Evolutionary conservation across 257 asterid species (phyloP).

Genomic region (Echites panduratus): DNA sequence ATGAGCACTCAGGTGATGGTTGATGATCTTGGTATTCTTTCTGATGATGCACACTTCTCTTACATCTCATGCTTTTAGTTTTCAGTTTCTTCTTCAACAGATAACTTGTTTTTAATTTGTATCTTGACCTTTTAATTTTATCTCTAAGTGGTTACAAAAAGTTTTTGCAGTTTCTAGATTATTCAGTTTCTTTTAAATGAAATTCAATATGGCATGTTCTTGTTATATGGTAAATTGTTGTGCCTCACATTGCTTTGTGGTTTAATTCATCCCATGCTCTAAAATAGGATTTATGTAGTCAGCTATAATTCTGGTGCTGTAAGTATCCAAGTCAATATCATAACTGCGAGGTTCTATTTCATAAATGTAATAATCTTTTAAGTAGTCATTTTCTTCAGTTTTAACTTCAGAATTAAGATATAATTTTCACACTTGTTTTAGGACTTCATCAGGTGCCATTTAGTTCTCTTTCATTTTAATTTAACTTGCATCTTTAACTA

Average conservation of each 20-base stretch:
- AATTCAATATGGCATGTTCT: background rate
- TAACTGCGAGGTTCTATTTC: background rate
- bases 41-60: background rate
- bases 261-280: background rate
- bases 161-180: background rate
- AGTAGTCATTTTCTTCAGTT: no score
- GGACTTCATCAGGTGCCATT: no score
- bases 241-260: background rate
- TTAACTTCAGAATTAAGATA: no score
- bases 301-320: background rate
- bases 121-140: background rate
- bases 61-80: background rate
- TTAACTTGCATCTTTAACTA: background rate
- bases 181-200: background rate
- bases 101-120: background rate
- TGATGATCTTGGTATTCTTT: conserved; percentile 19
- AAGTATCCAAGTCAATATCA: background rate
- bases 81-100: background rate
- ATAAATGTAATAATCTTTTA: background rate
- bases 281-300: background rate
- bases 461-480: no score
- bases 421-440: no score
- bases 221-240: background rate
- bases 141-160: background rate
- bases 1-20: conserved; percentile 46